Conservation (phyloP, 805 yeast genomes). For the Saccharomycopsis lassenensis region DNA sequence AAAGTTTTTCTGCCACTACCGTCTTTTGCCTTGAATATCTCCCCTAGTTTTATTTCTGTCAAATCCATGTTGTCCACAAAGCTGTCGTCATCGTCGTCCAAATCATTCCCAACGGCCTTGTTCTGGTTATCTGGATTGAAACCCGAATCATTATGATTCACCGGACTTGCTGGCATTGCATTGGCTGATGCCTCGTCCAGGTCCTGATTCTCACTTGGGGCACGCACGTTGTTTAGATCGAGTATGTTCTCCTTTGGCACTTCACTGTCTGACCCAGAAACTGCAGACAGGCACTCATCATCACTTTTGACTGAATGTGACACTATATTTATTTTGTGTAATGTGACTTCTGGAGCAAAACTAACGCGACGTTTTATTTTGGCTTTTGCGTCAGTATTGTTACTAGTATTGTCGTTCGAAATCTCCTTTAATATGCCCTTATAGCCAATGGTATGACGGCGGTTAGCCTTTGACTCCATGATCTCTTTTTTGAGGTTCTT, state of each 20-base stretch:
- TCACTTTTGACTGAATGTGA: slow-evolving; percentile 16
- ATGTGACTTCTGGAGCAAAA: slow-evolving; percentile 56
- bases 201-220: slow-evolving; percentile 2
- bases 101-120: slow-evolving; percentile 18
- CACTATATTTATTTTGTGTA: slow-evolving; percentile 34
- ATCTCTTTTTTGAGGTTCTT: too few relatives aligned
- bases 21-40: slow-evolving; percentile 12
- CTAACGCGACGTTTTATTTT: slow-evolving; percentile 44
- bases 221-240: neutral
- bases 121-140: slow-evolving; percentile 14
- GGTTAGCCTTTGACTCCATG: slow-evolving; percentile 3
- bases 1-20: slow-evolving; percentile 11
- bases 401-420: slow-evolving; percentile 9
- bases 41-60: slow-evolving; percentile 15
- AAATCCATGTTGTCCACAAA: slow-evolving; percentile 16
- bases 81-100: slow-evolving; percentile 3
- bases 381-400: slow-evolving; percentile 1
- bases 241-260: slow-evolving; percentile 1
- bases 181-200: slow-evolving; percentile 15
- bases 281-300: neutral
- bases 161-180: slow-evolving; percentile 10
- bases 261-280: slow-evolving; percentile 7
- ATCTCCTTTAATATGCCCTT: slow-evolving; percentile 16
- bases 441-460: slow-evolving; percentile 17
- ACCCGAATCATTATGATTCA: neutral